Base-by-base conservation (phyloP, 495 filamentous ascomycete species). In the Xylaria venustula region DNA sequence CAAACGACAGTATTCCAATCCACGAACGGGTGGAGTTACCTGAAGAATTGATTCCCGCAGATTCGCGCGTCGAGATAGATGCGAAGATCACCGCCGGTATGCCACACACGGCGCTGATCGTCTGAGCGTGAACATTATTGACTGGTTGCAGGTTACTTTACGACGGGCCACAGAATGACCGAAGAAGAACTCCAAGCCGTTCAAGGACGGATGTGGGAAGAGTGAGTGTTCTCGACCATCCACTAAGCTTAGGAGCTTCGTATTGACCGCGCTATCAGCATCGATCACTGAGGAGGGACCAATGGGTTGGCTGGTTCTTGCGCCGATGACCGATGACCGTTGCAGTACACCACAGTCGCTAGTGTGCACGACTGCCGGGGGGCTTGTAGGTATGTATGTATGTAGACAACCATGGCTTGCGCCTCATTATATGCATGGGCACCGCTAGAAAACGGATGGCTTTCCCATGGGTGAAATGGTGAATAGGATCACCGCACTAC, bases 71-170 rank as follows among this genome's bases (percentile, higher is more conserved):
- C 14, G 94, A 98, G 75, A 98, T 98, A 68, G 94, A 98, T 77
- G 94, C 94, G 30, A 98, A 97, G 81, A 97, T 98, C 71, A 93
- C 94, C 64, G 92, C 93, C 26, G 93, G 94, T 97, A 90, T 42
- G 60, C 14, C 36, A n/a, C 34, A 34, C 6, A 19, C 75, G 62
- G 68, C 72, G 64, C 23, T 58, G 60, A 61, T 65, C 26, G 14
- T 53, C 64, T 57, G 12, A 17, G 47, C 40, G 54, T 12, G 25
- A 50, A 19, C 23, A 48, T 57, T 9, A 28, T 50, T 73, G 64
- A 71, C 73, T 59, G 67, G 60, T 53, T 62, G 58, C 64, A 83
- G 84, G 84, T 44, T 87, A 88, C 66, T 86, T 92, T 75, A 97
- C 94, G n/a, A 95, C 88, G 11, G 94, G 94, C 34, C 91, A 94